Base-by-base conservation (phyloP, 495 filamentous ascomycete genomes). In the Penicillium pulvis region DNA sequence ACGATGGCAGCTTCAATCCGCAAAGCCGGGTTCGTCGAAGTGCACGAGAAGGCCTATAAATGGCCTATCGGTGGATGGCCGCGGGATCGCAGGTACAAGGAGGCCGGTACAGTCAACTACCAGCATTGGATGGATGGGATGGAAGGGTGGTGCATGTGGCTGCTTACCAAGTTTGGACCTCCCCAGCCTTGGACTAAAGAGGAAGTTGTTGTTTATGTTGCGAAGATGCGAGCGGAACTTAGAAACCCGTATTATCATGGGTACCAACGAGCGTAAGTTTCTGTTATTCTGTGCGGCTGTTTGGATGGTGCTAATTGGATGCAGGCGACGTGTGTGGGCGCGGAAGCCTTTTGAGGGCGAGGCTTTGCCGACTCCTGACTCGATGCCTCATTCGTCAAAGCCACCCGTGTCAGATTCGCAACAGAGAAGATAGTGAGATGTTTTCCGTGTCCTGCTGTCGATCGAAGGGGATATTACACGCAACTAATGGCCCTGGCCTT, bases 151-250 rank as follows among this genome's bases (percentile, higher is more conserved):
- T 28, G 9, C 11, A 55, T 55, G 53, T 55, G 42, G 41, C 53
- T 55, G 8, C 28, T 55, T 9, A 55, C 53, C 10, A 30, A 47
- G 16, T 47, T 33, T 23, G 53, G 53, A 10, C 7, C 42, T 11
- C 53, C 53, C 4, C 20, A 35, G 43, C 53, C 53, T 3, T 55
- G 53, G 53, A 47, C 43, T 1, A 55, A 33, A 5, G 53, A 70
- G 6, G 62, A 68, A 47, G 68, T 70, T 2, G 46, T 60, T 44
- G 62, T 66, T 31, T 70, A 64, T 52, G 46, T 61, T 6, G 68
- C 65, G 6, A 61, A 62, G 33, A 28, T 68, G 55, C 61, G 65
- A 10, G 36, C 31, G 16, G 68, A 70, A 53, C 35, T 70, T 30
- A 61, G 64, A 36, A 66, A 70, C 54, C 63, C 65, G 6, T 19